Percentiles rank a stretch among this genome's conserved stretches.
phyloP scores from a whole-genome alignment of 305 asterid genomes.

The Stenogyne calaminthoides region DNA sequence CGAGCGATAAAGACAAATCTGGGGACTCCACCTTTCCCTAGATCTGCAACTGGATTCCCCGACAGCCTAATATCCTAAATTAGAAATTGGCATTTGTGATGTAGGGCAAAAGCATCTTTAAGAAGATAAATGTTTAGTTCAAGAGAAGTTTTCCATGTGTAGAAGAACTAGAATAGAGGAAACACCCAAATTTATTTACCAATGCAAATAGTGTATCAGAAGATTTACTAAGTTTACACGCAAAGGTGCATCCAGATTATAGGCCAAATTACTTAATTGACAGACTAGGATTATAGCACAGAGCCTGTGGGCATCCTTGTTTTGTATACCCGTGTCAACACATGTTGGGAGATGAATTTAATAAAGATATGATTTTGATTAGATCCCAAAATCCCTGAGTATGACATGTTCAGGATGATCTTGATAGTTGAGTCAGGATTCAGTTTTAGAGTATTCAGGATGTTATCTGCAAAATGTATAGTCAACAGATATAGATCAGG shows the following conservation, averaged over 20 bases:
- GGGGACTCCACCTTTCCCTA: constrained; percentile 72
- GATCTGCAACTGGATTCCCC: constrained; percentile 84
- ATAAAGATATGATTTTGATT: too few species aligned
- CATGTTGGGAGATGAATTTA: too few species aligned
- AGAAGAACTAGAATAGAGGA: neutral
- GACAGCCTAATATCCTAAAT: constrained; percentile 83
- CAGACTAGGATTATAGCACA: neutral
- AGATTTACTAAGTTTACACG: neutral
- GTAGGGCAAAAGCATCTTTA: neutral
- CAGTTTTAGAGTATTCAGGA: too few species aligned
- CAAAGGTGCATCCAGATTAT: neutral
- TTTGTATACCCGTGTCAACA: neutral
- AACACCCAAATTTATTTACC: neutral
- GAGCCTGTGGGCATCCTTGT: neutral
- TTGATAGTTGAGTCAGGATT: too few species aligned
- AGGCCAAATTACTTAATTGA: neutral
- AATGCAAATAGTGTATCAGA: neutral
- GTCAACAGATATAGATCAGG: too few species aligned
- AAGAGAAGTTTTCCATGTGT: neutral
- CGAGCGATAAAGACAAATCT: constrained; percentile 89
- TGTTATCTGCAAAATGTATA: too few species aligned
- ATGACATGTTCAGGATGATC: too few species aligned
- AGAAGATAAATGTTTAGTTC: neutral
- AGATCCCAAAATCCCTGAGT: too few species aligned
- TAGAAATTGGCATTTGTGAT: constrained; percentile 23